Conservation (phyloP, 2,329 filamentous ascomycete genomes). For the Diaporthe sp. region DNA sequence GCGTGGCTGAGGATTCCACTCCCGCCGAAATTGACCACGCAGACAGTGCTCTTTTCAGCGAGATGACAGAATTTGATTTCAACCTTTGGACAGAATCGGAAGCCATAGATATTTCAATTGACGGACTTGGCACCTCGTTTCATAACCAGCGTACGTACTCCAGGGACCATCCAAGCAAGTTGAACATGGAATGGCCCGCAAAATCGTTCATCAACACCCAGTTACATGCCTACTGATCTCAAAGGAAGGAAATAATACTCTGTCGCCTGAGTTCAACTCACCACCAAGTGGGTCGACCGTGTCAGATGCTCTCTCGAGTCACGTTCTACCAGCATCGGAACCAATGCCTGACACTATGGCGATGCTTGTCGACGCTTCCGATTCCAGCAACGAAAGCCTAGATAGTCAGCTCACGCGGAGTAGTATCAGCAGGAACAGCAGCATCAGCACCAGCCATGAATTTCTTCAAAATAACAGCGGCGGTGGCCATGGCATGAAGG, state of each 20-base stretch:
- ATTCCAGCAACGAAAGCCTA: no score
- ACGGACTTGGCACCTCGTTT: not conserved
- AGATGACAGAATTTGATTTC: not conserved
- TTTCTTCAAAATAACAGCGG: not conserved
- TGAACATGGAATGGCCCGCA: not conserved
- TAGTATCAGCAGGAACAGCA: not conserved
- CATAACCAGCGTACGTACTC: not conserved
- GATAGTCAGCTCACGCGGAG: no score
- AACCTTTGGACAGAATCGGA: not conserved
- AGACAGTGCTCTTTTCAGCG: not conserved
- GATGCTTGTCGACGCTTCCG: not conserved
- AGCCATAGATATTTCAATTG: not conserved
- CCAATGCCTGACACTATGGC: not conserved
- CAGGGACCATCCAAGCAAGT: not conserved
- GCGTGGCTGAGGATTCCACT: not conserved
- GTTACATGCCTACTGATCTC: not conserved
- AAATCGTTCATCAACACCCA: not conserved
- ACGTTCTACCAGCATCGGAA: not conserved
- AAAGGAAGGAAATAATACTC: not conserved
- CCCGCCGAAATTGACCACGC: not conserved
- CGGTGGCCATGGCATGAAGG: not conserved
- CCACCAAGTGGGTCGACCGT: not conserved
- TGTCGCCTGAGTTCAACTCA: not conserved
- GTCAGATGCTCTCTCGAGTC: not conserved
- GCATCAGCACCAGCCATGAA: not conserved